These are phyloP conservation scores for Aspergillus amoenus DNA, from an alignment of 2,329 filamentous ascomycete genomes.

Conservation along the genomic window DNA sequence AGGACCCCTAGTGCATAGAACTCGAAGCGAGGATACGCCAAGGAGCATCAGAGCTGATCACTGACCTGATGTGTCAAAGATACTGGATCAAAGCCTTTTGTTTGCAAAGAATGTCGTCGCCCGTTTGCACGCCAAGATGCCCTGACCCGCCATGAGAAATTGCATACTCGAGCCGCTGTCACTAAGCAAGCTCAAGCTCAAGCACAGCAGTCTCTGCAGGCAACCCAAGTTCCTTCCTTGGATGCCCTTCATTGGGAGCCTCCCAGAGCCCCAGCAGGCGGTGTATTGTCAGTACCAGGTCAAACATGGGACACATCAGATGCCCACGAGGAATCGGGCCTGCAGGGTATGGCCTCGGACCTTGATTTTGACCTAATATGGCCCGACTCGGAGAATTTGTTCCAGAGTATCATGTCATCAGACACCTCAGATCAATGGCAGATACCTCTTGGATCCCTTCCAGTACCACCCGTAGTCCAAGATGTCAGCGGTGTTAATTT, in stretches of 20 bases:
- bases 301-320: conserved; percentile 27
- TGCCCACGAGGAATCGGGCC: conserved; percentile 17
- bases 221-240: conserved; percentile 18
- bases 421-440: conserved; percentile 44
- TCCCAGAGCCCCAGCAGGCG: conserved; percentile 20
- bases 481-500: conserved; percentile 31
- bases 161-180: conserved; percentile 35
- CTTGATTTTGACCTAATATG: conserved; percentile 45
- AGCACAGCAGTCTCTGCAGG: conserved; percentile 6
- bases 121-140: conserved; percentile 47
- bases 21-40: background rate
- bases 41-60: conserved; percentile 1
- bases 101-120: conserved; percentile 42
- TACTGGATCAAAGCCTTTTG: conserved; percentile 43
- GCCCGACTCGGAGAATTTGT: conserved; percentile 47
- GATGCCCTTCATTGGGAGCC: conserved; percentile 28
- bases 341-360: conserved; percentile 30
- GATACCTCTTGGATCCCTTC: conserved; percentile 43
- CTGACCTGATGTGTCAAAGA: conserved; percentile 31
- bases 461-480: conserved; percentile 36
- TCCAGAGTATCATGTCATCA: conserved; percentile 45
- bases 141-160: conserved; percentile 45
- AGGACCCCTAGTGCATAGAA: conserved; percentile 16
- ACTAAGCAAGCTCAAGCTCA: conserved; percentile 19
- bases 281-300: conserved; percentile 18